These are phyloP conservation scores for Bombardia bombarda DNA, from an alignment of 495 filamentous ascomycete genomes.

Conservation along the genomic window DNA sequence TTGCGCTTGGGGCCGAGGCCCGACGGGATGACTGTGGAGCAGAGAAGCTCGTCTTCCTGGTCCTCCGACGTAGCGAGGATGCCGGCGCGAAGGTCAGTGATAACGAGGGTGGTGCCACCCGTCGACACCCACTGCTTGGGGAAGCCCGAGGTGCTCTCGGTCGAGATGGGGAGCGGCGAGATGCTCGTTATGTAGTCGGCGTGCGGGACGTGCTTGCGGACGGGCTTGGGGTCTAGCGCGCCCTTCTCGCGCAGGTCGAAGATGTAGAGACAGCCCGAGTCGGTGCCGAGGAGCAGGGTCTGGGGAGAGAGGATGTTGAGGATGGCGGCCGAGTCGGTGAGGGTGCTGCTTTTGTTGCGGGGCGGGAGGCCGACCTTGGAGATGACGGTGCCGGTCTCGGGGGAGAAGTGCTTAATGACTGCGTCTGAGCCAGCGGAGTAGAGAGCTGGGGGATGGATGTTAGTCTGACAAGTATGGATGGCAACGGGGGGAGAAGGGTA, in stretches of 20 bases:
- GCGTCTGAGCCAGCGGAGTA: constrained; percentile 90
- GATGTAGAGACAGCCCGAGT: constrained; percentile 80
- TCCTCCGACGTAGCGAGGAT: constrained; percentile 82
- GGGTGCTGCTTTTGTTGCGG: constrained; percentile 21
- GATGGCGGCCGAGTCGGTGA: constrained; percentile 61
- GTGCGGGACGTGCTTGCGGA: constrained; percentile 76
- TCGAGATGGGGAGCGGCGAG: constrained; percentile 69
- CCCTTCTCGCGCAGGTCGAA: constrained; percentile 76
- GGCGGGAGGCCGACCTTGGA: constrained; percentile 65
- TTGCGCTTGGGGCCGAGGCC: constrained; percentile 51
- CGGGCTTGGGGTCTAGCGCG: constrained; percentile 50
- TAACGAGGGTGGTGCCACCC: constrained; percentile 79
- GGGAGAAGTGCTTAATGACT: constrained; percentile 76
- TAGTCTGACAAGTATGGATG: constrained; percentile 1
- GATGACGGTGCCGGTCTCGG: constrained; percentile 69
- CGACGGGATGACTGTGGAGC: constrained; percentile 62
- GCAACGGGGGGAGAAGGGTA: not conserved
- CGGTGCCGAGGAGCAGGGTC: constrained; percentile 82
- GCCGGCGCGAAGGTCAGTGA: constrained; percentile 78
- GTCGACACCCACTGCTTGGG: constrained; percentile 90
- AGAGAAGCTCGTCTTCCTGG: constrained; percentile 86
- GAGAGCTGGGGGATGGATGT: constrained; percentile 39
- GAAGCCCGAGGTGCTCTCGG: constrained; percentile 71
- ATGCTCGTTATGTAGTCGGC: constrained; percentile 90
- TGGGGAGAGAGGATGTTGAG: constrained; percentile 77